phyloP scores from a whole-genome alignment of 1,139 yeast genomes.

The Maudiozyma humilis region DNA sequence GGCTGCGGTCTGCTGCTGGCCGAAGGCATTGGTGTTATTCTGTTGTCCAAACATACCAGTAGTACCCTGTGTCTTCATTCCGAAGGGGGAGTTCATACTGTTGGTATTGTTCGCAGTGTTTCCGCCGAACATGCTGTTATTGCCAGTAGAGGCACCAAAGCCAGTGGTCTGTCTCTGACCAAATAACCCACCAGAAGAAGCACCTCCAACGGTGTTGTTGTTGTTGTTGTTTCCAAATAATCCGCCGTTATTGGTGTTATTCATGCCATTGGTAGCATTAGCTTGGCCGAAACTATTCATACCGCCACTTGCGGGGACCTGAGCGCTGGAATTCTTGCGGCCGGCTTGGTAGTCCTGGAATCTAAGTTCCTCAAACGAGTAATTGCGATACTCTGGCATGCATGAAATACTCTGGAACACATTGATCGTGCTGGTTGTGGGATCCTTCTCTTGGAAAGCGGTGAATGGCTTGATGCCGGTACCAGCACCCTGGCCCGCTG shows the following conservation, averaged over 20 bases:
- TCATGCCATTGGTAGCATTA: not conserved
- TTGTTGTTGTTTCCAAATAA: constrained; percentile 6
- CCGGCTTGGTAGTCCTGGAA: constrained; percentile 77
- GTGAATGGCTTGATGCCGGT: constrained; percentile 64
- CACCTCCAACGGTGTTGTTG: not conserved
- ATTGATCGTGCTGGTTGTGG: constrained; percentile 47
- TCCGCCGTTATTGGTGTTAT: not conserved
- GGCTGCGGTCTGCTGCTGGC: constrained; percentile 1
- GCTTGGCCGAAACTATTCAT: constrained; percentile 14
- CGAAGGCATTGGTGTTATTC: constrained; percentile 7
- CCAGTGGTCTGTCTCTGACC: constrained; percentile 11
- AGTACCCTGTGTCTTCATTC: constrained; percentile 10
- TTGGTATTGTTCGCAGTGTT: constrained; percentile 10
- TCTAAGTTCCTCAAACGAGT: constrained; percentile 81
- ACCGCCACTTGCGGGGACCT: constrained; percentile 24
- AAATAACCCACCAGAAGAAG: constrained; percentile 13
- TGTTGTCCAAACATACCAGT: constrained; percentile 25
- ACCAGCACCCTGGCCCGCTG: constrained; percentile 35
- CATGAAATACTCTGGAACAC: constrained; percentile 67
- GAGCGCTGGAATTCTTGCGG: constrained; percentile 37
- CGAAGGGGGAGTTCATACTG: constrained; percentile 5
- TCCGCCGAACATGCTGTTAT: constrained; percentile 6
- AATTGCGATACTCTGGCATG: constrained; percentile 85
- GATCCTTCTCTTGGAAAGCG: constrained; percentile 65
- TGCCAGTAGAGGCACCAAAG: constrained; percentile 14